Evolutionary conservation across 2,329 filamentous ascomycete species (phyloP).

Genomic region (Xylogone sp.): DNA sequence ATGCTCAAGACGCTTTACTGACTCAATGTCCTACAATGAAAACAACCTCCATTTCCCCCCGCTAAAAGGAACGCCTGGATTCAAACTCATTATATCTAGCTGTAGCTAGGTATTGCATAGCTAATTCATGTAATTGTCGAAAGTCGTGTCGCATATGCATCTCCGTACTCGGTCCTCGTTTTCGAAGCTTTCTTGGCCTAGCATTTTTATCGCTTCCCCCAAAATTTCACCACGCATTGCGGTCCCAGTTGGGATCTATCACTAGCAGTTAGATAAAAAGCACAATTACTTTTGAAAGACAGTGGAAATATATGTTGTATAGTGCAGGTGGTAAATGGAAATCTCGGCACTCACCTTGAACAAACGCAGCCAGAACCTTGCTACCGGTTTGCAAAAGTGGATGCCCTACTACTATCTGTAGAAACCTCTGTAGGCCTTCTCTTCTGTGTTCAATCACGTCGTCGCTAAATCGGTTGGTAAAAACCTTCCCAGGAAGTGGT

Average conservation of each 20-base stretch:
- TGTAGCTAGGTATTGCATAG: conserved; percentile 14
- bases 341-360: conserved; percentile 69
- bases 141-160: conserved; percentile 19
- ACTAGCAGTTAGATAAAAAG: conserved; percentile 12
- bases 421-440: conserved; percentile 87
- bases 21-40: neutral
- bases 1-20: neutral
- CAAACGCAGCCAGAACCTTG: conserved; percentile 93
- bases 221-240: conserved; percentile 72
- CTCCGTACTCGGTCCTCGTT: conserved; percentile 29
- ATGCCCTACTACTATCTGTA: conserved; percentile 97
- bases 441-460: conserved; percentile 95
- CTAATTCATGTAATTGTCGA: conserved; percentile 17
- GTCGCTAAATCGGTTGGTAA: conserved; percentile 96
- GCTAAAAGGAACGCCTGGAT: neutral
- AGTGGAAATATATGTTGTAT: neutral
- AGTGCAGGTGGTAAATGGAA: conserved; percentile 1
- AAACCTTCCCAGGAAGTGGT: conserved; percentile 92
- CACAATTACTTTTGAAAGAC: neutral
- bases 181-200: conserved; percentile 39
- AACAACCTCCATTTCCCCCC: neutral
- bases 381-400: conserved; percentile 95
- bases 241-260: conserved; percentile 82
- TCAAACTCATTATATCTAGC: neutral
- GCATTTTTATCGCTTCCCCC: conserved; percentile 19